Evolutionary conservation across 1,139 yeast genomes (phyloP).

Genomic region (Martiniozyma asiatica): DNA sequence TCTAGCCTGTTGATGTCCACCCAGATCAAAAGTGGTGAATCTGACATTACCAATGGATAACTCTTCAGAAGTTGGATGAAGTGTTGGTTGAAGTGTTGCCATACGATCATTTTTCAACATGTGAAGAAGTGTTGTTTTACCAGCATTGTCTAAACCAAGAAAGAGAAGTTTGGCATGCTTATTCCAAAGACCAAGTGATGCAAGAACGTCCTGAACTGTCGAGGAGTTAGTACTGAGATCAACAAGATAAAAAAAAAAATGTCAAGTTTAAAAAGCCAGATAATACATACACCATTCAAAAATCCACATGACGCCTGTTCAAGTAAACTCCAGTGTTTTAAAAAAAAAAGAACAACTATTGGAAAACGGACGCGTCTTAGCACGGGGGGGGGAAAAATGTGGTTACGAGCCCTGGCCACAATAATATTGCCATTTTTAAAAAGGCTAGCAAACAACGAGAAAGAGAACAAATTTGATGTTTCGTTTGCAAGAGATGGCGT

Average conservation of each 20-base stretch:
- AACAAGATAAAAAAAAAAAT: not conserved
- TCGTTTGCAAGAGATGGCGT: too few species aligned
- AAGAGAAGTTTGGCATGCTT: conserved; percentile 94
- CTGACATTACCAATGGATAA: conserved; percentile 92
- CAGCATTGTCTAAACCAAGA: conserved; percentile 96
- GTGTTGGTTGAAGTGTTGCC: conserved; percentile 94
- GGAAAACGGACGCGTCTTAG: too few species aligned
- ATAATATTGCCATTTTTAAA: too few species aligned
- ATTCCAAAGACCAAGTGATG: conserved; percentile 93
- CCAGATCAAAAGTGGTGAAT: conserved; percentile 95
- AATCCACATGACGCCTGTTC: conserved; percentile 45
- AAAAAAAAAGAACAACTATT: conserved; percentile 1
- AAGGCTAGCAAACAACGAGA: too few species aligned
- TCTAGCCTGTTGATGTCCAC: conserved; percentile 98
- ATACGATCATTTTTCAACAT: conserved; percentile 96
- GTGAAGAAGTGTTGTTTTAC: conserved; percentile 92
- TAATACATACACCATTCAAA: conserved; percentile 45
- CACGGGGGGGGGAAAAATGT: too few species aligned
- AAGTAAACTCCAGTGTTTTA: not conserved
- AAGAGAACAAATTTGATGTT: too few species aligned
- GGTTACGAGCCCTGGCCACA: not conserved
- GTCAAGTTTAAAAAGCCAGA: not conserved
- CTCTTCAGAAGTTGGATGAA: conserved; percentile 98
- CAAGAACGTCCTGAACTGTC: conserved; percentile 88
- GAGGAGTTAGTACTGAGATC: conserved; percentile 26